A percentile compares a stretch with the other conserved stretches of the same genome.
Evolutionary conservation across 169 alveolate species (phyloP).

Genomic region (Miamiensis avidus): DNA sequence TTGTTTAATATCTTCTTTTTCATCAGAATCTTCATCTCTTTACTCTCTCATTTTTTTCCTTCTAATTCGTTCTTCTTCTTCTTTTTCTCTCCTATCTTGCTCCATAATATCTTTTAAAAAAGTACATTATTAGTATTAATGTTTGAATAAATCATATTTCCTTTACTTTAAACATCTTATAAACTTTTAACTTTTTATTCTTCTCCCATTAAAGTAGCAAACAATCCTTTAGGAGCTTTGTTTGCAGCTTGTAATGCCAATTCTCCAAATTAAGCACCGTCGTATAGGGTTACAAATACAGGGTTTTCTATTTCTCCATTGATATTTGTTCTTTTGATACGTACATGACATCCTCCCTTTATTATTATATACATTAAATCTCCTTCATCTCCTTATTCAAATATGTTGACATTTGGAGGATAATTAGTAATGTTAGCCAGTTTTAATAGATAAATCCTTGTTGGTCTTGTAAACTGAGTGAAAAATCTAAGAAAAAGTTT

Average conservation of each 20-base stretch:
- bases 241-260: constrained; percentile 32
- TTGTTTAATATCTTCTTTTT: constrained; percentile 18
- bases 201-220: background rate
- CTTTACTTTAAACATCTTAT: background rate
- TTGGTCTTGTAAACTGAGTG: constrained; percentile 22
- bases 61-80: constrained; percentile 7
- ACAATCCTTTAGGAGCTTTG: too few species aligned
- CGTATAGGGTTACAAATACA: constrained; percentile 34
- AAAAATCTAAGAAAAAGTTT: constrained; percentile 43
- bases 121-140: too few species aligned
- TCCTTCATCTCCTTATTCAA: constrained; percentile 46
- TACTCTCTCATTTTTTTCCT: constrained; percentile 4
- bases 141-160: too few species aligned
- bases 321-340: constrained; percentile 32
- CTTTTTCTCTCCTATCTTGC: background rate
- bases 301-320: constrained; percentile 23
- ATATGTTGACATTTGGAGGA: constrained; percentile 21
- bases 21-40: constrained; percentile 4
- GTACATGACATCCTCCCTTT: constrained; percentile 46
- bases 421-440: constrained; percentile 17
- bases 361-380: constrained; percentile 44
- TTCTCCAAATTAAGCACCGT: constrained; percentile 46
- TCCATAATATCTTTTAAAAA: constrained; percentile 21
- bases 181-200: background rate
- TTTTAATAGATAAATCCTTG: constrained; percentile 34